Base-by-base conservation (phyloP, 2,329 filamentous ascomycete species). In the Trichoderma hamatum region DNA sequence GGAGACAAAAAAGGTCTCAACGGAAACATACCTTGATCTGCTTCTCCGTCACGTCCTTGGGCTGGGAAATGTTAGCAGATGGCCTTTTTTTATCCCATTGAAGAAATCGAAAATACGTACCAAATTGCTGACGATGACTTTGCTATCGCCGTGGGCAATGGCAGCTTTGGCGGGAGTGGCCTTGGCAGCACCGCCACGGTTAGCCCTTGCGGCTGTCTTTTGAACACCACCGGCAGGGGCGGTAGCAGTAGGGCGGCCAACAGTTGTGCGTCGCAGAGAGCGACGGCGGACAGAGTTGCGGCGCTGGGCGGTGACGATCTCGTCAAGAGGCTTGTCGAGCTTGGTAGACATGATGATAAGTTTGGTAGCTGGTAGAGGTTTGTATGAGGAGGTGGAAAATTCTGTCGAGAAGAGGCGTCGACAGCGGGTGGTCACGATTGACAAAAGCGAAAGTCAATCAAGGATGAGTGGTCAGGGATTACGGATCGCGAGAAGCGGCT, bases 1-100 rank as follows among this genome's bases (percentile, higher is more conserved):
- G 80, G 87, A 85, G 89, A 85, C 82, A 78, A 82, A 80, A 83
- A 82, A 78, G 83, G 88, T 90, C 90, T 90, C 86, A 91, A 88
- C 86, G 90, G 94, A 92, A 94, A 99, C 96, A 96, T 99, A 99
- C 96, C 96, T 99, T 98, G 86, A 99, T 96, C 90, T 96, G 93
- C 85, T 85, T 85, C 88, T 98, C 95, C 84, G 90, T 93, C 82
- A 99, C 94, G 89, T 99, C 96, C 85, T 91, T 90, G 81, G 96
- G 96, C 93, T 98, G 75, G 39, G 68, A 21, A 30, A 62, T 32
- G 81, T 92, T 84, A 91, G 86, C 60, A 56, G 71, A 24, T 46
- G 54, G 26, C 24, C 5, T 36, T 43, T 52, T 24, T n/a, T 51
- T 58, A n/a, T 14, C 14, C 26, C 2, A 16, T 34, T 16, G 39